These are phyloP conservation scores for Picea mariana DNA, from an alignment of 83 land plant species.

Conservation along the genomic window DNA sequence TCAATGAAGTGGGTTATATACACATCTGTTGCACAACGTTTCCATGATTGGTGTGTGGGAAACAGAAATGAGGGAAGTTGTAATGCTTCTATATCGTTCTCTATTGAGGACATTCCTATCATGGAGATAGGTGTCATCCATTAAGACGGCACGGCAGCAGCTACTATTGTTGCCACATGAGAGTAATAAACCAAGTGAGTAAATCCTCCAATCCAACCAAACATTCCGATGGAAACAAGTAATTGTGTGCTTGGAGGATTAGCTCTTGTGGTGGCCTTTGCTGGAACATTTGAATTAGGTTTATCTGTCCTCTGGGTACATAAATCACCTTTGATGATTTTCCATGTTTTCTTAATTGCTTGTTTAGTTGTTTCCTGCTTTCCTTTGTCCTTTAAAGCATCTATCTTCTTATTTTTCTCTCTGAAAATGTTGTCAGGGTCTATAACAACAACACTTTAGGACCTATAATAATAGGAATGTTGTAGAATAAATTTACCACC, in stretches of 20 bases:
- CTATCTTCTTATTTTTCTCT: background rate
- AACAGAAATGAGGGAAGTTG: slow-evolving; percentile 9
- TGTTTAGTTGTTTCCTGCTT: background rate
- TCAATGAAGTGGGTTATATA: slow-evolving; percentile 9
- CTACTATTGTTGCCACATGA: background rate
- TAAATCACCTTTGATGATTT: background rate
- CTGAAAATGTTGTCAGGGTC: too few relatives aligned
- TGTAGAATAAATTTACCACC: too few relatives aligned
- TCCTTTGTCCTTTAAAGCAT: background rate
- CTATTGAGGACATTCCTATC: background rate
- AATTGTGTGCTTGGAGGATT: too few relatives aligned
- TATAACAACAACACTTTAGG: too few relatives aligned
- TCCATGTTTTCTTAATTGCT: background rate
- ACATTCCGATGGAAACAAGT: too few relatives aligned
- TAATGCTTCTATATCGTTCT: background rate
- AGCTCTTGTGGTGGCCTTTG: too few relatives aligned
- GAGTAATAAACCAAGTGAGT: background rate
- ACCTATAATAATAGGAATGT: too few relatives aligned
- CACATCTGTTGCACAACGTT: slow-evolving; percentile 13
- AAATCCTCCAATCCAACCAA: too few relatives aligned
- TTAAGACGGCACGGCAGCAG: background rate
- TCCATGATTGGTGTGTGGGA: background rate
- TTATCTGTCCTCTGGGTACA: background rate
- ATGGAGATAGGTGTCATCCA: background rate
- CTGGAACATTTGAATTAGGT: too few relatives aligned